Base-by-base conservation (phyloP, 139 green algal species). In the Parachlorella kessleri region DNA sequence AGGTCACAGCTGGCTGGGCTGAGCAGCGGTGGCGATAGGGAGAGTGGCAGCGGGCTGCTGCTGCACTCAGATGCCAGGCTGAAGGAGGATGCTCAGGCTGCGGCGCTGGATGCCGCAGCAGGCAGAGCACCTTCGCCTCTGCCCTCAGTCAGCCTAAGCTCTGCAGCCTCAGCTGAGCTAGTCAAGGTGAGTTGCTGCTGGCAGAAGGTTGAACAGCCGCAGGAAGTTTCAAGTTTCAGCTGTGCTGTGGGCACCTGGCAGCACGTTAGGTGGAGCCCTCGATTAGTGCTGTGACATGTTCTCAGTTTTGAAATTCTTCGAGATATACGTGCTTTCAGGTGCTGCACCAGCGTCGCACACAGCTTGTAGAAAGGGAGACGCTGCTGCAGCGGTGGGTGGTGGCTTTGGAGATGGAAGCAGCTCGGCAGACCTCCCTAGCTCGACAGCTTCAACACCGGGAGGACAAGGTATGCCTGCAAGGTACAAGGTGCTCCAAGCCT, bases 291-390 rank as follows among this genome's bases (percentile, higher is more conserved):
- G n/a, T n/a, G n/a, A n/a, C n/a, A n/a, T n/a, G n/a, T n/a, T n/a
- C n/a, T n/a, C n/a, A n/a, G n/a, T n/a, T n/a, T n/a, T n/a, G n/a
- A n/a, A n/a, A n/a, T n/a, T n/a, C n/a, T n/a, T n/a, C n/a, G n/a
- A n/a, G n/a, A n/a, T n/a, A n/a, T n/a, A n/a, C n/a, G n/a, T n/a
- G n/a, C n/a, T n/a, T n/a, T n/a, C n/a, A n/a, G n/a, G 26, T 72
- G 42, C 63, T 81, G 78, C 74, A 83, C 55, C 71, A 69, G 28
- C 80, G 79, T 23, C 79, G 85, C 41, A 81, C 37, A 2, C 70
- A 75, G 38, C 65, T 89, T 35, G 37, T 81, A n/a, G 85, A 90
- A 76, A 68, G 78, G 2, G 87, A 91, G 75, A 90, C 87, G 3
- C 75, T 75, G 6, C 28, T 68, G 63, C 85, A 90, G 75, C 85